Percentiles rank a stretch among this genome's conserved stretches.
phyloP scores from a whole-genome alignment of 2,329 filamentous ascomycete genomes.

The Ceratocystis destructans region DNA sequence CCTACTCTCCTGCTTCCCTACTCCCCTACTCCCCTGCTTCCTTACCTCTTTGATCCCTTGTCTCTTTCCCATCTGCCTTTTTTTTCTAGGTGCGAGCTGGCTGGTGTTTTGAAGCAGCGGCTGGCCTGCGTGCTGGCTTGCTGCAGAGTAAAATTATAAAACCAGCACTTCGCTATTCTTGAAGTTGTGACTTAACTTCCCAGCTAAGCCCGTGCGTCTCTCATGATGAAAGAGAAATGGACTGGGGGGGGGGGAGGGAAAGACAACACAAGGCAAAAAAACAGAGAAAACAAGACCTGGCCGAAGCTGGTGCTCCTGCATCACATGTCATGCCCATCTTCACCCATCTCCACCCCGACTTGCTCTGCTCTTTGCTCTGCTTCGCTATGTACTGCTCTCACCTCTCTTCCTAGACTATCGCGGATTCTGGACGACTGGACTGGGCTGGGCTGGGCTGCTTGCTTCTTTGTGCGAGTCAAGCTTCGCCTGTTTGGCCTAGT shows the following conservation, averaged over 20 bases:
- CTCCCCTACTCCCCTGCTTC: too few species aligned
- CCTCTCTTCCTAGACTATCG: background rate
- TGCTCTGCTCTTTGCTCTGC: background rate
- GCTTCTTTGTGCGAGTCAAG: background rate
- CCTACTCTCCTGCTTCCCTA: too few species aligned
- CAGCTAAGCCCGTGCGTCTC: conserved; percentile 1
- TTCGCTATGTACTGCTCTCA: background rate
- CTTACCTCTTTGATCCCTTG: too few species aligned
- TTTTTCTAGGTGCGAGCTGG: too few species aligned
- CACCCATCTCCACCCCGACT: background rate
- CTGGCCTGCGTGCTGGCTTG: too few species aligned
- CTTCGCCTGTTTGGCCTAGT: background rate
- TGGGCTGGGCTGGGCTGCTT: background rate
- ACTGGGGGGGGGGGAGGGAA: background rate
- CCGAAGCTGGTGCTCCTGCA: background rate
- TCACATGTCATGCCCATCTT: conserved; percentile 2
- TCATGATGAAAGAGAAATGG: background rate
- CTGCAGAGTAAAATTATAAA: too few species aligned
- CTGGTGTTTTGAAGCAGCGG: too few species aligned
- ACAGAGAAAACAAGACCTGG: background rate
- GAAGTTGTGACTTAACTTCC: background rate
- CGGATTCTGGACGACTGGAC: background rate
- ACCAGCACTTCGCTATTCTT: too few species aligned
- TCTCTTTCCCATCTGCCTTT: too few species aligned
- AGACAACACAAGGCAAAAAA: too few species aligned